Base-by-base conservation (phyloP, 768 basidiomycete genomes). In the Agaricus sinodeliciosus region DNA sequence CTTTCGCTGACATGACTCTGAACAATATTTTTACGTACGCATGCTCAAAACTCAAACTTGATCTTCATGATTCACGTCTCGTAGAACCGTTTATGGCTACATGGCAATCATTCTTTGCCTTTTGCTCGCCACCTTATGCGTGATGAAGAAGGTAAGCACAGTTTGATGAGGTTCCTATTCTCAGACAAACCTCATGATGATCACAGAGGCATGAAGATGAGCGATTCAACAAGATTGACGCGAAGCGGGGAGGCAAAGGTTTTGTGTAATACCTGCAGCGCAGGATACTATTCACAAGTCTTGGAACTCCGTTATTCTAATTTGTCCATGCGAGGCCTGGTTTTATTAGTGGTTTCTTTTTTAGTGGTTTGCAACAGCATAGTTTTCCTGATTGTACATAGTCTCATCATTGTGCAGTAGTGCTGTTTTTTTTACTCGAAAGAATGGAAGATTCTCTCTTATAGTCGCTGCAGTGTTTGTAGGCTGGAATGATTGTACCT, bases 191-290 rank as follows among this genome's bases (percentile, higher is more conserved):
- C 35, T 50, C 28, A 28, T 28, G 43, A 54, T 40, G 15, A 34
- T 48, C 48, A 47, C 71, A 91, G 89, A 79, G 90, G 60, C 72
- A 83, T 65, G 85, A 93, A 68, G 75, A 79, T 52, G 86, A 87
- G 60, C 84, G 92, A 34, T 94, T 95, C 77, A 84, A 80, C 74
- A 87, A 77, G 70, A 94, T 95, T 57, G 91, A 94, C 59, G 80
- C 81, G 51, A 95, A 94, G 71, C 85, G 89, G 58, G 91, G 90
- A 57, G 90, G 90, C 46, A 72, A 76, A 57, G 88, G 90, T 57
- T 95, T 95, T 61, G 91, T 94, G 56, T 94, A 58, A 62, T 45
- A 34, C 45, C 31, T 9, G 39, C 47, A 43, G 45, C 46, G 40
- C 16, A 47, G 51, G 45, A 35, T 9, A 41, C 26, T 12, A 26